Base-by-base conservation (phyloP, 1,139 yeast genomes). In the Chernovozyma aurita region DNA sequence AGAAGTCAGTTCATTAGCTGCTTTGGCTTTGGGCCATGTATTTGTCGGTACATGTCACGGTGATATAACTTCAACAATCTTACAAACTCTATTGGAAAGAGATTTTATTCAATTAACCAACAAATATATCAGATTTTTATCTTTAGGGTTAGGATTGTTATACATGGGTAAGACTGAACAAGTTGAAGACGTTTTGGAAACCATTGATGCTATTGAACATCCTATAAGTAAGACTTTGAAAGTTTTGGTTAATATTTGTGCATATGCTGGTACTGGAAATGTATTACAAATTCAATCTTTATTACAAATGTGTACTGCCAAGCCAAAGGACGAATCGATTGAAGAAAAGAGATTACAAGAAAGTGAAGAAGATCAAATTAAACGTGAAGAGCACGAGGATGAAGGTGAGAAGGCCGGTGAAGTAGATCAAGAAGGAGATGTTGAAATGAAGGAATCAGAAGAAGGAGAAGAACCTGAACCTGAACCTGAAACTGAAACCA, bases 251-350 rank as follows among this genome's bases (percentile, higher is more conserved):
- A 88, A 85, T 45, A 85, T 90, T 37, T 86, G 97, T 66, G 95
- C 97, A 6, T 90, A 85, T 63, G 95, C 97, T 14, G 99, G 98
- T 45, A 87, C 97, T 31, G 99, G 98, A 50, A 94, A 94, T 57
- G 99, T 94, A 29, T 75, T 94, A 47, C 95, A 90, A 64, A 85
- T 94, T 44, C 99, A 94, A 66, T 79, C 87, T 26, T 72, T 94
- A 53, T 75, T 92, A 50, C 95, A 87, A 53, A 86, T 88, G 74
- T 79, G 95, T 53, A 83, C 95, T 3, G 78, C 83, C 31, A 73
- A 71, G 47, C 73, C 73, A 30, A 59, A 59, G 45, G 65, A 63
- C 43, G 42, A 47, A 30, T 39, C 44, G 12, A 63, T 55, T 3
- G 70, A 63, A 34, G 69, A 63, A 36, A 59, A 61, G 50, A 59